phyloP scores from a whole-genome alignment of 306 rosid genomes.

The Vigna mungo region DNA sequence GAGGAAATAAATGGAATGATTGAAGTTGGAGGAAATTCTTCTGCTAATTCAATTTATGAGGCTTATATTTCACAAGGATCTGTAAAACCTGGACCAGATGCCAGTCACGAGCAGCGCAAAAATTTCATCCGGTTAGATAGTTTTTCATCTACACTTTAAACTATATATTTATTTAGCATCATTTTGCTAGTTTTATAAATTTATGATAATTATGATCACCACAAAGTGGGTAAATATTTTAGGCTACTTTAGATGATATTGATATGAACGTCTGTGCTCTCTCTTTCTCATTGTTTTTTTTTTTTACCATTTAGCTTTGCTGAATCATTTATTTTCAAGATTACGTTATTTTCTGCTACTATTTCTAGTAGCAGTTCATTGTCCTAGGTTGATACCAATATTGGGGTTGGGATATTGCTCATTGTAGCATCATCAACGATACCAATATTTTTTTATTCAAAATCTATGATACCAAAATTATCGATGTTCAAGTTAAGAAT shows the following conservation, averaged over 20 bases:
- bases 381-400: neutral
- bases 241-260: neutral
- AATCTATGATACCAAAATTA: constrained; percentile 9
- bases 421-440: constrained; percentile 26
- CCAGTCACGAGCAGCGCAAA: constrained; percentile 73
- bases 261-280: neutral
- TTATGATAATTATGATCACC: constrained; percentile 28
- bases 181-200: constrained; percentile 18
- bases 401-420: constrained; percentile 12
- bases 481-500: constrained; percentile 37
- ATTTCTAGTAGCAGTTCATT: constrained; percentile 9
- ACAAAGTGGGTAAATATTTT: constrained; percentile 7
- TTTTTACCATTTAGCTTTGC: constrained; percentile 2
- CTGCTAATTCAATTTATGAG: constrained; percentile 92
- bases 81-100: constrained; percentile 81
- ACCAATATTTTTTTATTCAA: neutral
- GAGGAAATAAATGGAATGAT: constrained; percentile 88
- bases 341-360: constrained; percentile 9
- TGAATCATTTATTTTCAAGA: constrained; percentile 6
- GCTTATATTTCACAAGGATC: constrained; percentile 81
- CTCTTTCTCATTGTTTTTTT: neutral
- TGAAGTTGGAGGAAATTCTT: constrained; percentile 94
- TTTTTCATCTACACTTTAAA: constrained; percentile 12
- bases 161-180: constrained; percentile 27
- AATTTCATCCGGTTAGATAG: constrained; percentile 80